Conservation (phyloP, 768 basidiomycete genomes). For the Flagelloscypha sp. region DNA sequence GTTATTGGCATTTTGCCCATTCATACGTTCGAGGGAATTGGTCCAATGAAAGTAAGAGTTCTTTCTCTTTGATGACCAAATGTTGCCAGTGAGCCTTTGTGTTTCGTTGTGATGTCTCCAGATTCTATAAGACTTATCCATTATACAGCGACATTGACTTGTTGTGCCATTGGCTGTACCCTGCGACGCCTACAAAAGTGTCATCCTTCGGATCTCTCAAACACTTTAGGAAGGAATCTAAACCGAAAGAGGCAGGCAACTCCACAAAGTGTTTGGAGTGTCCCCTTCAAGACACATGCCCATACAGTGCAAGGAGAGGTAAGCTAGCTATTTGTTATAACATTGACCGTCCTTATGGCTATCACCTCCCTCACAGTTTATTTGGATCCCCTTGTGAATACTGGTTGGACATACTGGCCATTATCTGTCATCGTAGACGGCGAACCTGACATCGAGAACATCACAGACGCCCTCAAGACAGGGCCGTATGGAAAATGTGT, state of each 20-base stretch:
- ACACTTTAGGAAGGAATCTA: constrained; percentile 68
- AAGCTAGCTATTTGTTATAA: constrained; percentile 12
- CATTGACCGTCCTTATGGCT: constrained; percentile 2
- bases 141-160: constrained; percentile 77
- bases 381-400: constrained; percentile 61
- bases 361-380: constrained; percentile 50
- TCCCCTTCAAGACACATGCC: constrained; percentile 59
- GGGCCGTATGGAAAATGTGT: constrained; percentile 80
- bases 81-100: constrained; percentile 87
- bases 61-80: constrained; percentile 84
- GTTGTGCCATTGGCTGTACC: constrained; percentile 68
- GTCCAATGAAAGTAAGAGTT: constrained; percentile 58
- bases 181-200: constrained; percentile 54
- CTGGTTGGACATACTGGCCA: constrained; percentile 57
- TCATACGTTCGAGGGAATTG: constrained; percentile 83
- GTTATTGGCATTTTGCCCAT: constrained; percentile 84
- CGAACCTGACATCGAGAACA: constrained; percentile 79
- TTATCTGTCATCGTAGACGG: constrained; percentile 64
- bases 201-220: constrained; percentile 86
- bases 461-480: constrained; percentile 58
- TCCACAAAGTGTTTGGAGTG: constrained; percentile 76
- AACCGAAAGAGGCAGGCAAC: constrained; percentile 59
- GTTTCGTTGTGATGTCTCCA: no score
- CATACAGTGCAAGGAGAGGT: constrained; percentile 87
- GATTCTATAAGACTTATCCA: constrained; percentile 3